phyloP scores from a whole-genome alignment of 768 basidiomycete genomes.

The Solioccasus polychromus region DNA sequence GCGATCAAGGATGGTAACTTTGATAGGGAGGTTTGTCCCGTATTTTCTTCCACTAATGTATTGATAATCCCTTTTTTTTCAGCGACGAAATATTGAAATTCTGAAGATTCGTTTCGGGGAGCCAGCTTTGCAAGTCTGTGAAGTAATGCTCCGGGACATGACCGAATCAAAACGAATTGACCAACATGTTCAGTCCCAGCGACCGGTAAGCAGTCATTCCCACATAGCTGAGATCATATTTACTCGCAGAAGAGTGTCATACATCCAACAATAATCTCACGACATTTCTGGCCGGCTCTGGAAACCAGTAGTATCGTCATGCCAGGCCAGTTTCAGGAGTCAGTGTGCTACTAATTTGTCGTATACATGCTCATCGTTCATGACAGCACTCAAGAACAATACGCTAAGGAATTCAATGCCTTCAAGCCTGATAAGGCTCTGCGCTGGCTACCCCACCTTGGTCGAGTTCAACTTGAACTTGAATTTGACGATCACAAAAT shows the following conservation, averaged over 20 bases:
- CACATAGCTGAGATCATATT: slow-evolving; percentile 4
- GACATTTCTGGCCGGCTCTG: slow-evolving; percentile 92
- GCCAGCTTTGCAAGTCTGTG: slow-evolving; percentile 87
- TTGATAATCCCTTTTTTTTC: slow-evolving; percentile 9
- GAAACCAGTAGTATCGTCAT: slow-evolving; percentile 70
- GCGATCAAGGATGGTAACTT: slow-evolving; percentile 76
- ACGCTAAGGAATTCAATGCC: slow-evolving; percentile 70
- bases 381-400: slow-evolving; percentile 67
- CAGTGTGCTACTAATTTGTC: slow-evolving; percentile 22
- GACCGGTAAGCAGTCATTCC: slow-evolving; percentile 43
- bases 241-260: slow-evolving; percentile 52
- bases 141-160: slow-evolving; percentile 98
- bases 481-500: slow-evolving; percentile 79
- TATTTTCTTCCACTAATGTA: neutral
- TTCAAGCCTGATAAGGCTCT: slow-evolving; percentile 94
- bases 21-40: slow-evolving; percentile 54
- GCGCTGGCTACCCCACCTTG: slow-evolving; percentile 86
- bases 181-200: slow-evolving; percentile 78
- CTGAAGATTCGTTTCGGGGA: slow-evolving; percentile 97
- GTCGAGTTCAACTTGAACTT: slow-evolving; percentile 76
- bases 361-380: slow-evolving; percentile 3
- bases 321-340: slow-evolving; percentile 85
- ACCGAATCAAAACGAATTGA: slow-evolving; percentile 91
- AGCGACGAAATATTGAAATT: slow-evolving; percentile 92
- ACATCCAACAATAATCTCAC: slow-evolving; percentile 89